Evolutionary conservation across 1,284 basidiomycete genomes (phyloP).

Genomic region (Ustilago lituana): DNA sequence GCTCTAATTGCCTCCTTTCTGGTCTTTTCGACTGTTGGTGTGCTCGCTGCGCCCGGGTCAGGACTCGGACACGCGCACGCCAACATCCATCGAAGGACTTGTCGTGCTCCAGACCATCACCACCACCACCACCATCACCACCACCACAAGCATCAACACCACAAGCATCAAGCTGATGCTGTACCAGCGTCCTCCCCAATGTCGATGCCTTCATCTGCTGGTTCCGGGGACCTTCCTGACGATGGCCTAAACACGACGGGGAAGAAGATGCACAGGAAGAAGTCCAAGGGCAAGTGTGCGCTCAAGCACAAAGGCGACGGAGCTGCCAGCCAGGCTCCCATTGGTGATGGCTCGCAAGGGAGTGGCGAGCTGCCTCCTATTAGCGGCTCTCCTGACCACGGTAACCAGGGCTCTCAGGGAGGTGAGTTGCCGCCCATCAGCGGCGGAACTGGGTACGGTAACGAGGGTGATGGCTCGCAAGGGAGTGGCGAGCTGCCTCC

Average conservation of each 20-base stretch:
- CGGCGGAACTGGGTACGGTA: too few species aligned
- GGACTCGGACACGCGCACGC: background rate
- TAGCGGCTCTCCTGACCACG: too few species aligned
- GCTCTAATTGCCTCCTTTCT: conserved; percentile 29
- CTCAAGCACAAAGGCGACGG: conserved; percentile 12
- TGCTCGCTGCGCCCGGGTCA: conserved; percentile 9
- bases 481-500: too few species aligned
- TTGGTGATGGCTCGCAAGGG: background rate
- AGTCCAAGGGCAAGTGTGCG: conserved; percentile 19
- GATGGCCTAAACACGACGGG: too few species aligned
- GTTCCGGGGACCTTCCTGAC: background rate
- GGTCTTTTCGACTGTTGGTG: conserved; percentile 8
- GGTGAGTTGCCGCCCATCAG: background rate
- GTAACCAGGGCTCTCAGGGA: background rate
- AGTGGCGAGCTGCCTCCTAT: background rate
- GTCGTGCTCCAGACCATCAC: background rate
- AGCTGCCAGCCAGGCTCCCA: background rate
- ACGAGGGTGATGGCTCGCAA: too few species aligned
- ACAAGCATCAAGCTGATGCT: too few species aligned
- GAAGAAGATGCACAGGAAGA: conserved; percentile 31
- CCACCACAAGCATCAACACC: background rate
- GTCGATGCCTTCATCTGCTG: background rate
- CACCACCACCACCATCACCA: conserved; percentile 6
- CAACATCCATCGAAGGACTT: conserved; percentile 1
- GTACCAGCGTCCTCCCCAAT: too few species aligned